Percentiles rank a stretch among this genome's conserved stretches.
Conservation (phyloP, 2,329 filamentous ascomycete species). For the Thelonectria olida region DNA sequence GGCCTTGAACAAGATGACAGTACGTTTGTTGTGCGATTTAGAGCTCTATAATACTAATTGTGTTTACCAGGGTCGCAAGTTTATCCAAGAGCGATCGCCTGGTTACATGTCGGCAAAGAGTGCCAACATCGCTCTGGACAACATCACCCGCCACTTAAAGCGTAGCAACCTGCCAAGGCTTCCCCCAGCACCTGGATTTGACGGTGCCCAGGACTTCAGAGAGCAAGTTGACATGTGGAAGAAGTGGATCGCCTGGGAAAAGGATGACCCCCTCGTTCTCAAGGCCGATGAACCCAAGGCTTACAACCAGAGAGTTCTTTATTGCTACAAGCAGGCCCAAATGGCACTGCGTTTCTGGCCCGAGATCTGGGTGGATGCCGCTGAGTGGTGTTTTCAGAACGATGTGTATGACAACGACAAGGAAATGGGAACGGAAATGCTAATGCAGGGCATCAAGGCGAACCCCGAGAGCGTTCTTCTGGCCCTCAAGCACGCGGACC, state of each 20-base stretch:
- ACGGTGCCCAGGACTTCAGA: slow-evolving; percentile 84
- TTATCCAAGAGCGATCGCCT: slow-evolving; percentile 90
- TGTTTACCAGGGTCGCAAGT: slow-evolving; percentile 80
- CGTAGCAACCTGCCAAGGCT: slow-evolving; percentile 82
- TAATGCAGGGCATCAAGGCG: slow-evolving; percentile 83
- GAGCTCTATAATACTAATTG: slow-evolving; percentile 31
- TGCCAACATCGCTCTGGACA: slow-evolving; percentile 89
- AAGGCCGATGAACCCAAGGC: slow-evolving; percentile 80
- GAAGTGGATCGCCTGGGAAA: slow-evolving; percentile 95
- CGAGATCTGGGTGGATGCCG: slow-evolving; percentile 94
- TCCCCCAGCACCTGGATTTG: slow-evolving; percentile 85
- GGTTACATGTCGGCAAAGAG: slow-evolving; percentile 96
- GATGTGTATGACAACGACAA: slow-evolving; percentile 70
- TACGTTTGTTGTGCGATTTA: slow-evolving; percentile 52
- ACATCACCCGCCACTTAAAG: slow-evolving; percentile 79
- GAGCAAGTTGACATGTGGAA: slow-evolving; percentile 91
- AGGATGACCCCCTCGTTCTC: slow-evolving; percentile 87
- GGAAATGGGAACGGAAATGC: slow-evolving; percentile 74
- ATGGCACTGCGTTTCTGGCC: slow-evolving; percentile 96
- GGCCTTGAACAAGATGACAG: slow-evolving; percentile 89
- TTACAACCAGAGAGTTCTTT: slow-evolving; percentile 83
- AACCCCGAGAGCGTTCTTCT: slow-evolving; percentile 95
- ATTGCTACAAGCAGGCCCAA: slow-evolving; percentile 91
- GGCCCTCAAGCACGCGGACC: slow-evolving; percentile 88
- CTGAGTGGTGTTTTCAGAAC: slow-evolving; percentile 90